Evolutionary conservation across 2,329 filamentous ascomycete species (phyloP).

Genomic region (Erysiphe pulchra): DNA sequence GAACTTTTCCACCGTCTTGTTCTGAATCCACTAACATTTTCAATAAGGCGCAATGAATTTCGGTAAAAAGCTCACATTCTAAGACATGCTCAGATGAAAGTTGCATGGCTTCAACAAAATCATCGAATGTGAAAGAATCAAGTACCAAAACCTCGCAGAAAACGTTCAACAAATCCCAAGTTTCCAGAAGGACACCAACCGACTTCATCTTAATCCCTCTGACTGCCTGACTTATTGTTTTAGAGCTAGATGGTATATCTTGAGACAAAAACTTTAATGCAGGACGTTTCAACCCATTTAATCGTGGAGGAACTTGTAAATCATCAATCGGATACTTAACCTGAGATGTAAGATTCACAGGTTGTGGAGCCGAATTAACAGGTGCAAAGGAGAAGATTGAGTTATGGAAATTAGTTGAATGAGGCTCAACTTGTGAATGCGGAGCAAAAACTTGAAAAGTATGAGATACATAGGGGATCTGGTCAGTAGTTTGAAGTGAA

Average conservation of each 20-base stretch:
- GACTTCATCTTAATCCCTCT: slow-evolving; percentile 55
- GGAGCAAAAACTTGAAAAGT: slow-evolving; percentile 8
- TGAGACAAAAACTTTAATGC: slow-evolving; percentile 51
- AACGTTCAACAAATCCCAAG: slow-evolving; percentile 95
- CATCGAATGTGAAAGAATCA: slow-evolving; percentile 94
- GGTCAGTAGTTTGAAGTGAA: slow-evolving; percentile 11
- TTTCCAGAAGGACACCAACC: slow-evolving; percentile 64
- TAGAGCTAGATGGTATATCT: slow-evolving; percentile 27
- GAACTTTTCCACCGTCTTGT: slow-evolving; percentile 49
- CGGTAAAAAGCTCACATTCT: slow-evolving; percentile 64
- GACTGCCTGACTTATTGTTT: slow-evolving; percentile 20
- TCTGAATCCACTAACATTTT: slow-evolving; percentile 64
- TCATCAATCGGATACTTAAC: slow-evolving; percentile 95
- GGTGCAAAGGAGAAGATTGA: slow-evolving; percentile 21
- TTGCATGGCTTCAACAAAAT: slow-evolving; percentile 71
- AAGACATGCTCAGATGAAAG: slow-evolving; percentile 41
- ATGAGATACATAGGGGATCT: slow-evolving; percentile 12
- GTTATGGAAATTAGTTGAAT: slow-evolving; percentile 17
- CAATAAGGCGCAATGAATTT: slow-evolving; percentile 75
- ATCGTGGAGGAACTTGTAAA: slow-evolving; percentile 47
- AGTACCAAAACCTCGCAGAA: slow-evolving; percentile 85
- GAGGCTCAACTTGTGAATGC: slow-evolving; percentile 6
- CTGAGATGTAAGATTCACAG: slow-evolving; percentile 39
- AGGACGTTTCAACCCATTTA: slow-evolving; percentile 38
- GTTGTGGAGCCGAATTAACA: slow-evolving; percentile 18